Conservation (phyloP, 1,284 basidiomycete genomes). For the Termitomyces sp. region DNA sequence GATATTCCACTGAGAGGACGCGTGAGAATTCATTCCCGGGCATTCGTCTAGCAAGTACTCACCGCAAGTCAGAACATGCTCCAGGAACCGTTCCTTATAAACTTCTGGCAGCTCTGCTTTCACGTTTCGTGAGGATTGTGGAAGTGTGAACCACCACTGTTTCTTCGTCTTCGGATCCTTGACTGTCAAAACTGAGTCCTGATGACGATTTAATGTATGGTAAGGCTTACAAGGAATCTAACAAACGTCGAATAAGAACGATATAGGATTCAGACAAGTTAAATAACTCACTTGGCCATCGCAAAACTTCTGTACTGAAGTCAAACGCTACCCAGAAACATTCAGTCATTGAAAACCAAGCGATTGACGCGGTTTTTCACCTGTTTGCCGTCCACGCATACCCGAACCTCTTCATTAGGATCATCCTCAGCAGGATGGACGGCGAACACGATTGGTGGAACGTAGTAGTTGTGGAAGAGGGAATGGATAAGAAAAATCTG, state of each 20-base stretch:
- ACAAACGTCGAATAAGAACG: background rate
- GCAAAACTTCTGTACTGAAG: slow-evolving; percentile 67
- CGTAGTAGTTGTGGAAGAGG: slow-evolving; percentile 67
- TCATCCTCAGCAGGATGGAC: slow-evolving; percentile 50
- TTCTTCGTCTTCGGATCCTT: slow-evolving; percentile 54
- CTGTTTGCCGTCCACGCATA: slow-evolving; percentile 77
- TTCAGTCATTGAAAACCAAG: background rate
- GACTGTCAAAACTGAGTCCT: slow-evolving; percentile 18
- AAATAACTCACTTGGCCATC: slow-evolving; percentile 53
- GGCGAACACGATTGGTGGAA: slow-evolving; percentile 71
- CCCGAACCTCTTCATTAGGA: slow-evolving; percentile 35
- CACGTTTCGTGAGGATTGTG: slow-evolving; percentile 35
- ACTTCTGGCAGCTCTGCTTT: slow-evolving; percentile 45
- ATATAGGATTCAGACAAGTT: slow-evolving; percentile 3
- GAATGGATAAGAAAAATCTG: slow-evolving; percentile 72
- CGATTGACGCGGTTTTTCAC: slow-evolving; percentile 19
- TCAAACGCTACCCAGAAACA: slow-evolving; percentile 41
- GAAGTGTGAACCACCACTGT: slow-evolving; percentile 52
- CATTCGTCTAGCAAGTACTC: slow-evolving; percentile 41
- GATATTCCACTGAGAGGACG: slow-evolving; percentile 49
- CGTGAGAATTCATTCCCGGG: slow-evolving; percentile 44
- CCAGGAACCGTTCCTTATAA: slow-evolving; percentile 45
- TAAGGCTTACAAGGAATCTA: slow-evolving; percentile 47
- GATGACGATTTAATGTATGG: background rate
- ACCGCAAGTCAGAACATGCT: slow-evolving; percentile 63